Evolutionary conservation across 805 yeast genomes (phyloP), one percentile per base, ranked within the genome.

Genomic region (Lachancea lanzarotensis): DNA sequence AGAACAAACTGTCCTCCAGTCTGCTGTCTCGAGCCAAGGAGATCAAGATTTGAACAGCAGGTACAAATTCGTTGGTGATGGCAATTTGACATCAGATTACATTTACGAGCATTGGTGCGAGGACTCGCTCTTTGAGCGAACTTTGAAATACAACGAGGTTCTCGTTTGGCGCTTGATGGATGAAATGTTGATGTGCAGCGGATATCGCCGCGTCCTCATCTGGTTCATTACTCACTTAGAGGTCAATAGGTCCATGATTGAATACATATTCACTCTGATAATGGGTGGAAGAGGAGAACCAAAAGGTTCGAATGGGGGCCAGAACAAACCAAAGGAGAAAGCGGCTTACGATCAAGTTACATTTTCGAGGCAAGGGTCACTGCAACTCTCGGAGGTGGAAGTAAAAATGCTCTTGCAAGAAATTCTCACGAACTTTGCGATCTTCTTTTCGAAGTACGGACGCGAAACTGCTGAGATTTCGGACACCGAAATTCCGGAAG

Each of bases 101-200:
- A 69, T 82, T 13, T 74, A 78, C 54, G 67, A 70, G 38, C 65
- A 62, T 45, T 69, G 78, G 65, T 68, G 73, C 32, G 56, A 67
- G 8, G 70, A 66, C 45, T 57, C 56, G 60, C 66, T 68, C 1
- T 79, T 82, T 57, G 82, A 78, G 49, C 67, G 72, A 33, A 66
- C 80, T 46, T 54, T 82, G 16, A 69, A 69, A 19, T 63, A 67
- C 45, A 80, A 82, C 55, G 77, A 78, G 4, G 66, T 70, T 10
- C 63, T 79, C 2, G 74, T 81, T 0, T 74, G 78, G 57, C 67
- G 74, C 15, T 66, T 82, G 42, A 66, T 82, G 57, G 89, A 82
- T 60, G 91, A 84, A 61, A 65, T 84, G 70, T 66, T 84, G 43
- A 82, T 83, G 86, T 75, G 80, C 42, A 66, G 68, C 45, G 88